Conservation (phyloP, 352 stramenopile species). For the Globisporangium orthogonon region DNA sequence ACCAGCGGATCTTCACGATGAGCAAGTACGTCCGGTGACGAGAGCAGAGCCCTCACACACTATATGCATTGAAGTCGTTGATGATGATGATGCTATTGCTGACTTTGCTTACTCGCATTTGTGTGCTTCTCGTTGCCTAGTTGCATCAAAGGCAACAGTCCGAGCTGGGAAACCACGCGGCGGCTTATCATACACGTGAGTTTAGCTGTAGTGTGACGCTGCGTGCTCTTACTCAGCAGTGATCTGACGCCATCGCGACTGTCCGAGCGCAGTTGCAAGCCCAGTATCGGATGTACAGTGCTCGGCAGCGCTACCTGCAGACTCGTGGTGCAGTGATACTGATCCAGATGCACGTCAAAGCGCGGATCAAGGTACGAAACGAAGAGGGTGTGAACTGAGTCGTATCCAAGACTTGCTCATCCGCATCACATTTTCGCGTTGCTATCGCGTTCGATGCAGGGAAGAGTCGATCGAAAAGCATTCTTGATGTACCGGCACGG, state of each 20-base stretch:
- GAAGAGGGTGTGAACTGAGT: background rate
- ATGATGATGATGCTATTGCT: background rate
- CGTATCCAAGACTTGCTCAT: background rate
- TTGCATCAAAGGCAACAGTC: slow-evolving; percentile 40
- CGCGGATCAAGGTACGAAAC: slow-evolving; percentile 38
- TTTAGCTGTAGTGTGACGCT: background rate
- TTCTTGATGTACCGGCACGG: slow-evolving; percentile 27
- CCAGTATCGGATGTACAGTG: slow-evolving; percentile 64
- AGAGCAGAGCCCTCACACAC: background rate
- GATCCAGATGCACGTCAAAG: slow-evolving; percentile 52
- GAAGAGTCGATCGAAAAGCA: slow-evolving; percentile 18
- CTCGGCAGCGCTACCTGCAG: slow-evolving; percentile 37
- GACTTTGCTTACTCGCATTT: background rate
- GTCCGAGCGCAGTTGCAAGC: slow-evolving; percentile 43
- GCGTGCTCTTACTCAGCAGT: background rate
- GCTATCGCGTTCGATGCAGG: slow-evolving; percentile 8
- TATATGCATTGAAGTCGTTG: background rate
- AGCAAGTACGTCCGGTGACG: slow-evolving; percentile 29
- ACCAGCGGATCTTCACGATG: slow-evolving; percentile 62
- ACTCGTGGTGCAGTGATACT: slow-evolving; percentile 27
- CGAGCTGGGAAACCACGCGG: slow-evolving; percentile 61
- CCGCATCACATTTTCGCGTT: background rate
- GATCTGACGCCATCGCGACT: background rate
- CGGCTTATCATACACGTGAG: slow-evolving; percentile 62
- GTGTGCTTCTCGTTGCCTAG: slow-evolving; percentile 11